A percentile compares a stretch with the other conserved stretches of the same genome.
phyloP scores from a whole-genome alignment of 2,329 filamentous ascomycete genomes.

The Nothophoma quercina region DNA sequence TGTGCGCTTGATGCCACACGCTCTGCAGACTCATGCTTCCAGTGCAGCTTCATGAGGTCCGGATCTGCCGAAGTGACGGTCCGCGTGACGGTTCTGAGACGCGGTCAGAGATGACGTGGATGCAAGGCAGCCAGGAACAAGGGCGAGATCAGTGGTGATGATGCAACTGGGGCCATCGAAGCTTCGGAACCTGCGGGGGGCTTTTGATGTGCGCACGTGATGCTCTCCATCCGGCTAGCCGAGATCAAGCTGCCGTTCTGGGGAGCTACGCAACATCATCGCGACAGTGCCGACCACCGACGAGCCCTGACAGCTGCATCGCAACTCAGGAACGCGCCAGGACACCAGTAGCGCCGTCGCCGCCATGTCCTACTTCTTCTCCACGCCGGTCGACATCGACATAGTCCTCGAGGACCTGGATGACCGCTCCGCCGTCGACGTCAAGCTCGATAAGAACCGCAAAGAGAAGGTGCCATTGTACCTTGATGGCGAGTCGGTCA shows the following conservation, averaged over 20 bases:
- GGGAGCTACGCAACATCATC: conserved; percentile 19
- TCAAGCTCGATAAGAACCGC: conserved; percentile 97
- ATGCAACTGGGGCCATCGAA: conserved; percentile 12
- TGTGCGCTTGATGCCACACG: neutral
- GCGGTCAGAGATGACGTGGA: conserved; percentile 28
- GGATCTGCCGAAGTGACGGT: neutral
- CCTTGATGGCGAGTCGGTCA: conserved; percentile 98
- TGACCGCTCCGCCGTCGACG: conserved; percentile 92
- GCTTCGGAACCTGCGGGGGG: conserved; percentile 17
- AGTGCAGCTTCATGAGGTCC: neutral
- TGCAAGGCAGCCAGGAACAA: conserved; percentile 14
- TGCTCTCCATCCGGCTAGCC: conserved; percentile 17
- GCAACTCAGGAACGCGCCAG: conserved; percentile 23
- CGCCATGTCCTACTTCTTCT: conserved; percentile 90
- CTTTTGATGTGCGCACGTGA: conserved; percentile 15
- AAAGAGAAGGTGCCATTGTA: conserved; percentile 96
- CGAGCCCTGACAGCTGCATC: conserved; percentile 24
- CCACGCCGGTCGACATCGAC: conserved; percentile 98
- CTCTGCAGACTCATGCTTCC: neutral
- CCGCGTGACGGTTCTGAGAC: conserved; percentile 17
- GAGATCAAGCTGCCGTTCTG: conserved; percentile 24
- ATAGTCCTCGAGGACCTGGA: conserved; percentile 96
- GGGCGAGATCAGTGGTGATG: conserved; percentile 12
- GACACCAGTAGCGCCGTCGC: conserved; percentile 8
- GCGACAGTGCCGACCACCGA: conserved; percentile 23